These are phyloP conservation scores for Zizania palustris DNA, from an alignment of 202 grass and related monocot genomes.

Conservation along the genomic window DNA sequence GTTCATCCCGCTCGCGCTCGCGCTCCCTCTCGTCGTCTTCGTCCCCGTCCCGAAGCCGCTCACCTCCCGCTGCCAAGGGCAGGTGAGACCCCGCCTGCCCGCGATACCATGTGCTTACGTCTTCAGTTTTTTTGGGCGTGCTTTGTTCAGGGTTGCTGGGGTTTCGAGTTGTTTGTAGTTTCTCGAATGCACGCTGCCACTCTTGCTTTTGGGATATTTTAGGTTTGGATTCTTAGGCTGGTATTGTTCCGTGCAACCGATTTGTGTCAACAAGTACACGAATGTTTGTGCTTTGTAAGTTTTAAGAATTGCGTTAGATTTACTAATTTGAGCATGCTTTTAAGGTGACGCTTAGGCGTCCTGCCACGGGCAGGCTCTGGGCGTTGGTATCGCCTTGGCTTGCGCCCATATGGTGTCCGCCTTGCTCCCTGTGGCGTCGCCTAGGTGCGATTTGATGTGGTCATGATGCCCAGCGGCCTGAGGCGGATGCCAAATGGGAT, in stretches of 20 bases:
- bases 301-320: neutral
- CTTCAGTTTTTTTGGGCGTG: neutral
- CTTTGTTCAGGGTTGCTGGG: neutral
- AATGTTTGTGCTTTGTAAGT: neutral
- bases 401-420: too few species aligned
- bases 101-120: neutral
- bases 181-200: neutral
- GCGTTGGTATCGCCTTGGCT: too few species aligned
- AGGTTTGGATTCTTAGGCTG: neutral
- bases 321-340: neutral
- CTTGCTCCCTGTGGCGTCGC: too few species aligned
- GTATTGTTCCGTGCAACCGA: neutral
- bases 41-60: constrained; percentile 77
- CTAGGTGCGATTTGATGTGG: too few species aligned
- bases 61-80: constrained; percentile 63
- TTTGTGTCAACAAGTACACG: neutral
- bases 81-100: constrained; percentile 37
- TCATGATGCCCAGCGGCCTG: too few species aligned
- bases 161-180: neutral
- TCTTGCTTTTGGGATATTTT: neutral
- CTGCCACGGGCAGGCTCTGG: too few species aligned
- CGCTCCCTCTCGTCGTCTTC: constrained; percentile 71
- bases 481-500: too few species aligned
- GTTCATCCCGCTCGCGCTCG: constrained; percentile 64
- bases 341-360: too few species aligned